phyloP scores from a whole-genome alignment of 345 rosid species.

The Psidium friedrichsthalianum region DNA sequence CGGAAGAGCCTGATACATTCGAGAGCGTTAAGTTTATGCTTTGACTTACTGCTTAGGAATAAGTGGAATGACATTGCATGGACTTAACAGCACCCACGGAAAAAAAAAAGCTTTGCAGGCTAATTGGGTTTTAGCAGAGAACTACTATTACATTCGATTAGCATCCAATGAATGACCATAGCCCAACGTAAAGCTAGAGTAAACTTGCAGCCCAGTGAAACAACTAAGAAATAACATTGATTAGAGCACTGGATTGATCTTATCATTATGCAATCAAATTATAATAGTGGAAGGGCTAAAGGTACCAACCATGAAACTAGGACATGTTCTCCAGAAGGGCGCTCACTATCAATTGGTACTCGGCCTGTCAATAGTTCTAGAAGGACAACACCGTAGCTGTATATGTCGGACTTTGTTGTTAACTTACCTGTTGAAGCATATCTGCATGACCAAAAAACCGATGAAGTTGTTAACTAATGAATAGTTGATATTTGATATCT shows the following conservation, averaged over 20 bases:
- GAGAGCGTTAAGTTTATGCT: background rate
- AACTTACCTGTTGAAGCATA: constrained; percentile 83
- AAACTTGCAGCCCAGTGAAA: background rate
- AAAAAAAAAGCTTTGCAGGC: background rate
- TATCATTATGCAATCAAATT: background rate
- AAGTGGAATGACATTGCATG: background rate
- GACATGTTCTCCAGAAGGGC: constrained; percentile 72
- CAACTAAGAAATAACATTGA: background rate
- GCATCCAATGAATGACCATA: background rate
- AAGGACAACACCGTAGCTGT: constrained; percentile 78
- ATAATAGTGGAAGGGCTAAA: background rate
- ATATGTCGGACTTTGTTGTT: constrained; percentile 87
- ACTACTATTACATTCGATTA: background rate
- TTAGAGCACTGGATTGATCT: background rate
- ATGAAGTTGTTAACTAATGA: background rate
- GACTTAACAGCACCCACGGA: background rate
- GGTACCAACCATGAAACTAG: constrained; percentile 76
- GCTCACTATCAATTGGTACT: constrained; percentile 48
- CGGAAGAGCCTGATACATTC: constrained; percentile 32
- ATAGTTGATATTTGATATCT: background rate
- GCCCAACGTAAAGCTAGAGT: background rate
- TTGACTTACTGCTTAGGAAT: background rate
- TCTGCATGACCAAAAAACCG: constrained; percentile 23
- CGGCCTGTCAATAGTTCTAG: constrained; percentile 84
- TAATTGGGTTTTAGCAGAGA: background rate